These are phyloP conservation scores for Aspergillus sp. DNA, from an alignment of 2,329 filamentous ascomycete species.

Conservation along the genomic window DNA sequence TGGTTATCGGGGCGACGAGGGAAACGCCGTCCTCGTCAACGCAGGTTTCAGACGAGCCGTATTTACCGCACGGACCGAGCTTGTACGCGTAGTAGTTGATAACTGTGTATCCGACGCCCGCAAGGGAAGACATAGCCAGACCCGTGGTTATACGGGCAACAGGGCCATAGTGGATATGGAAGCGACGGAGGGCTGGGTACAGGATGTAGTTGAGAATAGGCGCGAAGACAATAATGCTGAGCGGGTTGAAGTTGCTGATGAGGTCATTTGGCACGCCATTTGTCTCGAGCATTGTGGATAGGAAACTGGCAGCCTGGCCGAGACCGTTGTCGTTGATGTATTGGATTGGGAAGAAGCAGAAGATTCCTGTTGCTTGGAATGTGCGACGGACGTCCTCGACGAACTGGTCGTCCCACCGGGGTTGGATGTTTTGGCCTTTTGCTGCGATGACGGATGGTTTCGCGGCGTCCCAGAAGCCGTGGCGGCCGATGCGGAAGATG, in stretches of 20 bases:
- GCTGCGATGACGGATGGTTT: constrained; percentile 33
- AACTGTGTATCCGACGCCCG: constrained; percentile 29
- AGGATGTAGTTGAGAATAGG: constrained; percentile 51
- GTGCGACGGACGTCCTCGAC: constrained; percentile 39
- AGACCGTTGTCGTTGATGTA: constrained; percentile 49
- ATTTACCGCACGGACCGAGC: constrained; percentile 6
- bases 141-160: constrained; percentile 54
- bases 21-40: constrained; percentile 5
- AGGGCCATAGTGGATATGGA: constrained; percentile 49
- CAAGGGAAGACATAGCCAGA: constrained; percentile 50
- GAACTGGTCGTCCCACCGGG: constrained; percentile 35
- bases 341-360: constrained; percentile 42
- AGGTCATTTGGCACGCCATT: constrained; percentile 54
- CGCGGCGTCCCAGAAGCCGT: constrained; percentile 36
- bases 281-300: constrained; percentile 51
- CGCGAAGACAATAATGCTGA: constrained; percentile 49
- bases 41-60: neutral
- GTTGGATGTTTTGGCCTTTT: constrained; percentile 23
- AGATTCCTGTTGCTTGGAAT: constrained; percentile 32
- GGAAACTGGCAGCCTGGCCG: constrained; percentile 50
- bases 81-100: constrained; percentile 10
- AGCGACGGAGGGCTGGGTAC: constrained; percentile 47
- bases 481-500: constrained; percentile 32
- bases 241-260: constrained; percentile 52
- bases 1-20: neutral